These are phyloP conservation scores for Neurospora sp. DNA, from an alignment of 495 filamentous ascomycete genomes.

Conservation along the genomic window DNA sequence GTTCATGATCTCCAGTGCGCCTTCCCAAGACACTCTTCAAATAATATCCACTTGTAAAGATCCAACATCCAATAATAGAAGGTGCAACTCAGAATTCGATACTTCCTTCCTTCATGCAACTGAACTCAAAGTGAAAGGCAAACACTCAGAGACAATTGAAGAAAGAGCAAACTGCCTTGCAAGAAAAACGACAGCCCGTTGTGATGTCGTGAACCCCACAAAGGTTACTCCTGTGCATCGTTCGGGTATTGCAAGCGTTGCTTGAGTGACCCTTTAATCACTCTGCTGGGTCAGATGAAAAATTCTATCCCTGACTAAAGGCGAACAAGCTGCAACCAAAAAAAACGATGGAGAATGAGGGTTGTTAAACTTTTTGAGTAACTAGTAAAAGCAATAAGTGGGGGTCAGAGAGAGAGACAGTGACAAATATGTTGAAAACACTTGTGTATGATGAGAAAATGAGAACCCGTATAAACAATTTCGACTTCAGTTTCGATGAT, in stretches of 20 bases:
- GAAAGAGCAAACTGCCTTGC: background rate
- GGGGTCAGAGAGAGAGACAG: background rate
- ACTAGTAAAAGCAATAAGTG: background rate
- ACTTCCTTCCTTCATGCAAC: background rate
- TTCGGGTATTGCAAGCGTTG: background rate
- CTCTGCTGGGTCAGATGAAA: background rate
- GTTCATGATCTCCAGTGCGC: background rate
- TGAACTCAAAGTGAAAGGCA: background rate
- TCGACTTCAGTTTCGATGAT: background rate
- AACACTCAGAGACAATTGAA: background rate
- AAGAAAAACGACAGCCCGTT: background rate
- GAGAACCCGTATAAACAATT: background rate
- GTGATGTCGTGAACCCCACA: background rate
- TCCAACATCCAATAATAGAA: background rate
- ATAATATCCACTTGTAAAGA: background rate
- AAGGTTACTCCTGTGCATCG: background rate
- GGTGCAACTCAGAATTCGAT: background rate
- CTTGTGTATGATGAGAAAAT: background rate
- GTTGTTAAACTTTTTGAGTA: background rate
- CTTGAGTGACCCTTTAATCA: background rate
- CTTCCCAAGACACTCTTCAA: background rate
- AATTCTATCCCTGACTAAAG: background rate
- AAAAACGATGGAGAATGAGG: background rate
- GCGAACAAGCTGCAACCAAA: background rate
- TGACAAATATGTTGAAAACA: background rate